Base-by-base conservation (phyloP, 2,329 filamentous ascomycete species). In the Delphinella strobiligena region DNA sequence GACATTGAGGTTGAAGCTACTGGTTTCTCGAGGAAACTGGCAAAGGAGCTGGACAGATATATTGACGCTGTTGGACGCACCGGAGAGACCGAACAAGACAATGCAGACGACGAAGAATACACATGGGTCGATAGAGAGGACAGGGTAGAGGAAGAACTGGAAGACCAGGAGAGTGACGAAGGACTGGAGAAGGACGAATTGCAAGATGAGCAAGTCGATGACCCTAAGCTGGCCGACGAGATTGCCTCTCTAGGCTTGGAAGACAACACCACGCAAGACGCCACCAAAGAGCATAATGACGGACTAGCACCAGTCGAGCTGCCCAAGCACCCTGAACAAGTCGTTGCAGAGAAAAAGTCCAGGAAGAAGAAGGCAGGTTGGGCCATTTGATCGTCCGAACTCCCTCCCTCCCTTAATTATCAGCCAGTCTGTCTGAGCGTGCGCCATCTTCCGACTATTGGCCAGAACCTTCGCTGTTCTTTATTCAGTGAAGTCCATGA, bases 11-110 rank as follows among this genome's bases (percentile, higher is more conserved):
- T 93, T 1, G 82, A 93, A 55, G 91, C 91, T 0, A 93, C 86
- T 2, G 91, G 91, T 0, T 96, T 98, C 60, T 93, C 86, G 15
- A 93, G 82, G 67, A 96, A 94, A 65, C 94, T 95, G 82, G 75
- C 86, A 12, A 93, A 91, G 60, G 91, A 98, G 50, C 66, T 98
- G 12, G 91, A 95, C 55, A 74, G 76, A 8, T 94, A 93, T 48
- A 91, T 98, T 64, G 81, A 87, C 38, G 70, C 79, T 34, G 75
- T 74, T 7, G 68, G 72, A 10, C 72, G 77, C 45, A 67, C 69
- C 2, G 68, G 72, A 50, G 65, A 68, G 15, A 56, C 55, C 22
- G 59, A 54, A 8, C 48, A 49, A 4, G 53, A 54, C 9, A 52
- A 55, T 4, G 52, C 46, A 5, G 64, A 49, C 19, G 56, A 53